Evolutionary conservation across 2,329 filamentous ascomycete genomes (phyloP).

Genomic region (Coleophoma eucalyptorum): DNA sequence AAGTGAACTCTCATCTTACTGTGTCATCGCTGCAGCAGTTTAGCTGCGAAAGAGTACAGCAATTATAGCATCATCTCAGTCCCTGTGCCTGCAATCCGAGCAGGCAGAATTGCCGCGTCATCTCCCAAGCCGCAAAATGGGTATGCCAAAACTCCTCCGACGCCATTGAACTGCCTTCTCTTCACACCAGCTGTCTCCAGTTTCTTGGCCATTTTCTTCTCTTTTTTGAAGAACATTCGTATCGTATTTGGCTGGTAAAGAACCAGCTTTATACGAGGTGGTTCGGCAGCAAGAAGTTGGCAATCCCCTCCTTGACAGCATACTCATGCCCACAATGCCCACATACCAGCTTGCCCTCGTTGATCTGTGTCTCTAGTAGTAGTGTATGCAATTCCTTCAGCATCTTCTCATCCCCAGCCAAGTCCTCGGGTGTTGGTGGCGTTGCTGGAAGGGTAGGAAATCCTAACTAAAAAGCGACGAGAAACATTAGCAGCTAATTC

Average conservation of each 20-base stretch:
- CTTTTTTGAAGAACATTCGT: neutral
- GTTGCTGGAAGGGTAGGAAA: constrained; percentile 69
- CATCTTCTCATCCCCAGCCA: constrained; percentile 63
- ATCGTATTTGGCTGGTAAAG: too few species aligned
- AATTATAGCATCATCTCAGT: too few species aligned
- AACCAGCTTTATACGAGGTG: constrained; percentile 64
- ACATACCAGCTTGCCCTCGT: constrained; percentile 85
- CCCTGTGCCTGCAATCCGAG: too few species aligned
- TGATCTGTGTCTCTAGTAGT: constrained; percentile 84
- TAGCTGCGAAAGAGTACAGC: too few species aligned
- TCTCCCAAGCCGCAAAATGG: too few species aligned
- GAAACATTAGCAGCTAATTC: constrained; percentile 1
- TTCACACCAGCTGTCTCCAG: too few species aligned
- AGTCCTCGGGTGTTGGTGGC: constrained; percentile 58
- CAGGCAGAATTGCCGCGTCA: too few species aligned
- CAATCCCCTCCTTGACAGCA: constrained; percentile 90
- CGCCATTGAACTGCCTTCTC: too few species aligned
- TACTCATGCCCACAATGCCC: constrained; percentile 93
- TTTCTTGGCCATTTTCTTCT: neutral
- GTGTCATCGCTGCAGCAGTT: too few species aligned
- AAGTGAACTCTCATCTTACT: too few species aligned
- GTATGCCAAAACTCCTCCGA: too few species aligned
- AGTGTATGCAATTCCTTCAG: constrained; percentile 76
- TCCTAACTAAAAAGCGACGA: constrained; percentile 58
- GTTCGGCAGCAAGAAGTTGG: constrained; percentile 90